Base-by-base conservation (phyloP, 2,329 filamentous ascomycete species). In the Arthrobotrys megalospora region DNA sequence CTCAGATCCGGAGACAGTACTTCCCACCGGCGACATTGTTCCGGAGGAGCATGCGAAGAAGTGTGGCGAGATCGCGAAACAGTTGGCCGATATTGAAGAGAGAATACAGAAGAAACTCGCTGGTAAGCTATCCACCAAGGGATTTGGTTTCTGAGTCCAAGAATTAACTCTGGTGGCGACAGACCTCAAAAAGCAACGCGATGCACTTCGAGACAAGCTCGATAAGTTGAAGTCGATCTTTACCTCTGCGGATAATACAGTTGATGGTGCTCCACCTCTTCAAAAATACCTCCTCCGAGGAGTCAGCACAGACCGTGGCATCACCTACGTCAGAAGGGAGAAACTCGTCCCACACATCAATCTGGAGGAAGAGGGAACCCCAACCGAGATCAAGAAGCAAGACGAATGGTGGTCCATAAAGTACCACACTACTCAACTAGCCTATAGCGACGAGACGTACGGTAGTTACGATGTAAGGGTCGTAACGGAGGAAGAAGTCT, bases 391-490 rank as follows among this genome's bases (percentile, higher is more conserved):
- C n/a, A 64, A 66, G n/a, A 60, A 47, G 8, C 36, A 67, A 19
- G 16, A 64, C 2, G 75, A 78, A 50, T 78, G 75, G 75, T 78
- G 75, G 75, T 43, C 62, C 10, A 78, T 72, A 36, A 72, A 67
- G 32, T 78, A 78, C 34, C 67, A 55, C 24, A 78, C 75, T 12
- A 53, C 53, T 45, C 52, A 73, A 53, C 12, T 62, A 66, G 80
- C 60, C 53, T 81, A 66, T 80, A 81, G 81, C 78, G 81, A 81
- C 45, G 80, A 79, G 62, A 78, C 50, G 50, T 66, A 63, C 77
- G 79, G 76, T 24, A 80, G 45, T 55, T 80, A 58, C 16, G 75
- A 80, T 8, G 68, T 81, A 19, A 79, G 71, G 41, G 80, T 72
- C 16, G 79, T 81, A n/a, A 38, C 73, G 1, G 79, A 80, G 52